Evolutionary conservation across 148 eudicot genomes (phyloP), one percentile per base, ranked within the genome.

Genomic region (Pouteria glomerata): DNA sequence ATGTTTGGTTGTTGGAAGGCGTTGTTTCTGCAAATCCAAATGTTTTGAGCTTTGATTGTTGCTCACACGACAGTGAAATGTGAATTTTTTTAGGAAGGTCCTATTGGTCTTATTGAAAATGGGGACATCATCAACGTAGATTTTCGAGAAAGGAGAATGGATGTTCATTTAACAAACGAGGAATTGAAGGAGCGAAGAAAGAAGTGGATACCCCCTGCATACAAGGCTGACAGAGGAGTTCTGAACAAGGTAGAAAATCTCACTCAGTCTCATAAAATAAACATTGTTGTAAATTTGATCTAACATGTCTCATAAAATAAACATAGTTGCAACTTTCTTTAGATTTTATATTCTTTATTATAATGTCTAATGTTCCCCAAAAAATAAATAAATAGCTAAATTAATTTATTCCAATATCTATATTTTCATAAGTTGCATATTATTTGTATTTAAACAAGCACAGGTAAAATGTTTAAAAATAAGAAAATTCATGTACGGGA

Each of bases 71-170:
- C 1, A 53, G 30, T 68, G 30, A 3, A 24, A 7, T 39, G 8
- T 15, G 41, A 74, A 74, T 31, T 33, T 26, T 73, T 78, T 23
- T 82, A 94, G 98, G 98, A 94, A 66, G 98, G 98, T 68, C 96
- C 98, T 19, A 86, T 94, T 61, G 98, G 88, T 72, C 90, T 94
- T 1, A 66, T 94, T 50, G 80, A 86, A 84, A 85, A 91, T 68
- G 97, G 98, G 27, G 98, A 94, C 58, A 57, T 86, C 33, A 82
- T 94, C 66, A 85, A 88, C 1, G 87, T 94, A 53, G 98, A 94
- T 68, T 90, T 94, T 12, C 73, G 70, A 66, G 84, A 91, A 80
- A 86, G 56, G 74, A 86, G 80, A 73, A 88, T 91, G 86, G 93
- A 94, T 66, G 97, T 94, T 62, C 81, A 83, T 31, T 74, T 94